phyloP scores from a whole-genome alignment of 257 asterid genomes.

The Solanum tacnaense region DNA sequence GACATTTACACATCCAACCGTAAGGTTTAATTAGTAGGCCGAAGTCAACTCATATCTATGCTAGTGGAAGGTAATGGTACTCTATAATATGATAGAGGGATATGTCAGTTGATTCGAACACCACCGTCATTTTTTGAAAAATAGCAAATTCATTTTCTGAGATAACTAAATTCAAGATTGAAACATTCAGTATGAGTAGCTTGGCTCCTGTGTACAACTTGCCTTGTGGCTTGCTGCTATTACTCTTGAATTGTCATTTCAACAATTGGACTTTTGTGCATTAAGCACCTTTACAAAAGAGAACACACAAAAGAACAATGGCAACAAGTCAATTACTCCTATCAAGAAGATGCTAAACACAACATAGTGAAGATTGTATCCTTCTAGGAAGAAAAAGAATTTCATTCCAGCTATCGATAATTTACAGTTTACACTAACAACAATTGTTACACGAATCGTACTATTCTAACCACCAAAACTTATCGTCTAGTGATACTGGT shows the following conservation, averaged over 20 bases:
- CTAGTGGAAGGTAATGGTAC: too few species aligned
- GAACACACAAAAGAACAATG: neutral
- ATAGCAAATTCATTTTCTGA: neutral
- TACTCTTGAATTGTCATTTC: neutral
- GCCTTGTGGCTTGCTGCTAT: neutral
- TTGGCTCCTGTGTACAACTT: neutral
- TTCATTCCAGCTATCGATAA: neutral
- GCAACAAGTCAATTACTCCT: neutral
- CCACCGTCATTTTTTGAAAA: neutral
- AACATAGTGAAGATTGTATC: neutral
- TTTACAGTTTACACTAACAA: neutral
- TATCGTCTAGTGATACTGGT: neutral
- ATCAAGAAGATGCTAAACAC: neutral
- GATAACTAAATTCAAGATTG: neutral
- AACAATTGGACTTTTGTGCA: neutral
- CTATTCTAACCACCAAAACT: neutral
- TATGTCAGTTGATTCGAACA: neutral
- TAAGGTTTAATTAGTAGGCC: neutral
- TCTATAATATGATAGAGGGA: too few species aligned
- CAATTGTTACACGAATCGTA: neutral
- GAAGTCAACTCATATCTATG: too few species aligned
- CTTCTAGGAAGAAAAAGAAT: neutral
- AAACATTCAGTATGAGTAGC: too few species aligned
- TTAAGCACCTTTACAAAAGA: neutral
- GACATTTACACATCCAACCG: neutral